Evolutionary conservation across 306 rosid genomes (phyloP).

Genomic region (Cicer judaicum): DNA sequence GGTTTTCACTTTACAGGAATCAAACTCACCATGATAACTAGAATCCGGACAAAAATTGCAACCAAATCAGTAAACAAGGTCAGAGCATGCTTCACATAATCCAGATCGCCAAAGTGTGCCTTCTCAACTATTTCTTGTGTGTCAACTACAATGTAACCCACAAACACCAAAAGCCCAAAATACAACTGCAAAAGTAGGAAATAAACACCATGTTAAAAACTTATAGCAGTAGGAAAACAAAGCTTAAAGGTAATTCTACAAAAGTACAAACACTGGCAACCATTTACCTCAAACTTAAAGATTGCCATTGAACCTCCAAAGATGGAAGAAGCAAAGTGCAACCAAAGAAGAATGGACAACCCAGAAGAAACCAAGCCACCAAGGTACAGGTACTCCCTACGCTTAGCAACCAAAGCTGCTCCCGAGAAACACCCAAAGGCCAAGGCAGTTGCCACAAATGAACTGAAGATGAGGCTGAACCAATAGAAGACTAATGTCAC

Average conservation of each 20-base stretch:
- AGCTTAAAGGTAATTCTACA: conserved; percentile 1
- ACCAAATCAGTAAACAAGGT: conserved; percentile 83
- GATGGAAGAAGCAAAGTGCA: conserved; percentile 84
- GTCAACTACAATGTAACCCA: conserved; percentile 85
- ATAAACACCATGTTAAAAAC: conserved; percentile 8
- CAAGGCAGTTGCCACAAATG: conserved; percentile 90
- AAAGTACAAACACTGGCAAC: not conserved
- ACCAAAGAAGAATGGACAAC: conserved; percentile 79
- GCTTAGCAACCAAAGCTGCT: conserved; percentile 92
- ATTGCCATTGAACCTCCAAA: conserved; percentile 86
- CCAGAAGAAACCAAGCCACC: conserved; percentile 96
- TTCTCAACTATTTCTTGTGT: conserved; percentile 94
- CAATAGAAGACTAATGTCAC: conserved; percentile 16
- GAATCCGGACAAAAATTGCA: conserved; percentile 80
- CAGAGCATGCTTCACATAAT: conserved; percentile 92
- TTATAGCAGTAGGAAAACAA: conserved; percentile 10
- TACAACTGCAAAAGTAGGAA: conserved; percentile 66
- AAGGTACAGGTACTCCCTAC: conserved; percentile 91
- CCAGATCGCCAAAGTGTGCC: conserved; percentile 85
- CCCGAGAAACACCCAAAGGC: conserved; percentile 92
- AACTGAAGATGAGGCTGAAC: conserved; percentile 73
- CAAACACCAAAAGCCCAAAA: conserved; percentile 89
- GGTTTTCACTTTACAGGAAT: not conserved
- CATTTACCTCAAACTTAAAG: conserved; percentile 85
- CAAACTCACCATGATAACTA: conserved; percentile 71